Conservation (phyloP, 2,329 filamentous ascomycete species). For the Pseudodiploospora longispora region DNA sequence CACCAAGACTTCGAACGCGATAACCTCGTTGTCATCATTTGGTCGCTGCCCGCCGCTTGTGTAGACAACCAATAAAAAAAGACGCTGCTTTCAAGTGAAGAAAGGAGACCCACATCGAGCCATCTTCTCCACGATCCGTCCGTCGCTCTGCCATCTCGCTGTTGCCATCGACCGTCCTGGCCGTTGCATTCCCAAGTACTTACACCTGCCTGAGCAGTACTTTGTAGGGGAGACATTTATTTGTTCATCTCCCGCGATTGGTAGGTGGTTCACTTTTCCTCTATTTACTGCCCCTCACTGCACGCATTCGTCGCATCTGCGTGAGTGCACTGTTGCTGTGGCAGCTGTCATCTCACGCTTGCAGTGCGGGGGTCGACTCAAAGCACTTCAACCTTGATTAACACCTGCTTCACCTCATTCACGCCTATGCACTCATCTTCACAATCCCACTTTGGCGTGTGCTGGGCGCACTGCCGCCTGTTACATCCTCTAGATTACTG, state of each 20-base stretch:
- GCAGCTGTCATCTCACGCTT: constrained; percentile 1
- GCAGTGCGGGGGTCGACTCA: neutral
- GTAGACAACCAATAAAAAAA: constrained; percentile 26
- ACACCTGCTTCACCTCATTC: neutral
- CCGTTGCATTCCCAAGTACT: constrained; percentile 14
- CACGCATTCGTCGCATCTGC: neutral
- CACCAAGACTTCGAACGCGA: constrained; percentile 27
- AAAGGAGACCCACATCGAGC: constrained; percentile 14
- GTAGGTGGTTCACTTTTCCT: constrained; percentile 43
- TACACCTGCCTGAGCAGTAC: constrained; percentile 25
- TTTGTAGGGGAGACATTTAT: constrained; percentile 84
- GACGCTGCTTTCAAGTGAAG: constrained; percentile 20
- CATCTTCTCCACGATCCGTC: constrained; percentile 1
- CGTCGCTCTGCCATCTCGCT: constrained; percentile 5
- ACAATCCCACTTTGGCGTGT: neutral
- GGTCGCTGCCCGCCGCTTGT: constrained; percentile 25
- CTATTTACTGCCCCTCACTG: constrained; percentile 14
- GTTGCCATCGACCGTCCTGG: constrained; percentile 14
- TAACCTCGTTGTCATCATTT: constrained; percentile 12
- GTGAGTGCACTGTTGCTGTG: no score
- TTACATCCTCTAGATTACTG: constrained; percentile 15
- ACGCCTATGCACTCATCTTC: constrained; percentile 1
- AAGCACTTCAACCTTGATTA: neutral
- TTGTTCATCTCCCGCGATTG: constrained; percentile 90
- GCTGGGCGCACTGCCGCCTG: neutral